Evolutionary conservation across 2,329 filamentous ascomycete genomes (phyloP).

Genomic region (Ascochyta pisi): DNA sequence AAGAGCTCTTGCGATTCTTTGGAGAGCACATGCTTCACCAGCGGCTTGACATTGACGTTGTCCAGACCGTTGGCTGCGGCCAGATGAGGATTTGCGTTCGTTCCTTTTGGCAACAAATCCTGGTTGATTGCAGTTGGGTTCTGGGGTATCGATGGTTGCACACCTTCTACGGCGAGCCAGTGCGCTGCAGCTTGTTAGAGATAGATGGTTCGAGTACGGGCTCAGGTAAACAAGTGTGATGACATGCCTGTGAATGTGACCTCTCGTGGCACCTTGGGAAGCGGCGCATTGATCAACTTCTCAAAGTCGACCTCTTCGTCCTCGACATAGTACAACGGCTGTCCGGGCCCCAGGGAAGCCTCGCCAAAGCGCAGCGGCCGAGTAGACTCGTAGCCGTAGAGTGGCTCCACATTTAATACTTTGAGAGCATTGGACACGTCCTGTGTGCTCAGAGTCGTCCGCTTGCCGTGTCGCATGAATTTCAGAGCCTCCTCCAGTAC

Average conservation of each 20-base stretch:
- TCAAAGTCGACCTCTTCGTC: constrained; percentile 99
- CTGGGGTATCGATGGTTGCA: constrained; percentile 94
- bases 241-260: constrained; percentile 83
- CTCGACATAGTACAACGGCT: constrained; percentile 95
- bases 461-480: constrained; percentile 90
- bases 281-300: constrained; percentile 94
- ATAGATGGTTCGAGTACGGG: neutral
- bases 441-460: constrained; percentile 85
- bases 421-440: constrained; percentile 87
- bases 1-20: constrained; percentile 98
- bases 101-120: constrained; percentile 86
- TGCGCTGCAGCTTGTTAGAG: constrained; percentile 68
- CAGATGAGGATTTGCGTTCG: constrained; percentile 83
- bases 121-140: constrained; percentile 89
- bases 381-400: constrained; percentile 95
- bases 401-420: constrained; percentile 88
- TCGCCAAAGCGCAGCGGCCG: constrained; percentile 90
- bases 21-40: constrained; percentile 94
- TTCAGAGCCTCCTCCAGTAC: constrained; percentile 93
- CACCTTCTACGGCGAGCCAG: constrained; percentile 97
- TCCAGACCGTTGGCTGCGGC: constrained; percentile 85
- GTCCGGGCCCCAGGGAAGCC: constrained; percentile 88
- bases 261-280: constrained; percentile 94
- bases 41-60: constrained; percentile 81
- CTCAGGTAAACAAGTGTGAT: neutral